Evolutionary conservation across 2,329 filamentous ascomycete genomes (phyloP).

Genomic region (Arthrinium puccinioides): DNA sequence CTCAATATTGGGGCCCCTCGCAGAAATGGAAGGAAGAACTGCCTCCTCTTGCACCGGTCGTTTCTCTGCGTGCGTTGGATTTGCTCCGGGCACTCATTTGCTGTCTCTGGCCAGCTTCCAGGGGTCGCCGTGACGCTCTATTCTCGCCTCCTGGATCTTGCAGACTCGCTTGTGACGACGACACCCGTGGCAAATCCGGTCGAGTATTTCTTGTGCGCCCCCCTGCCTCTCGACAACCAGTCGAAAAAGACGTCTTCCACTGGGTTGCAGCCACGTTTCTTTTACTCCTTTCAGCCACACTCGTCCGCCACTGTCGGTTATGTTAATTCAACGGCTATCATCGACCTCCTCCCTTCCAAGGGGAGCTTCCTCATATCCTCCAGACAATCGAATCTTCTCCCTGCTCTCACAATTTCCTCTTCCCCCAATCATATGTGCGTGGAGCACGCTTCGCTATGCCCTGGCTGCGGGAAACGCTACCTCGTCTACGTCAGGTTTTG

Average conservation of each 20-base stretch:
- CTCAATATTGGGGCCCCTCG: too few relatives aligned
- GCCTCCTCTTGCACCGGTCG: too few relatives aligned
- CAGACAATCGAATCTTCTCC: background rate
- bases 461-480: constrained; percentile 53
- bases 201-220: too few relatives aligned
- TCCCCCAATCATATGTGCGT: constrained; percentile 48
- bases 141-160: too few relatives aligned
- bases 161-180: too few relatives aligned
- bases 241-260: background rate
- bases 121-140: too few relatives aligned
- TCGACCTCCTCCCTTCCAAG: background rate
- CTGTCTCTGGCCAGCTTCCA: too few relatives aligned
- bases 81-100: too few relatives aligned
- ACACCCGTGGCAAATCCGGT: background rate
- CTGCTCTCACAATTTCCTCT: background rate
- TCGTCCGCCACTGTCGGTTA: background rate
- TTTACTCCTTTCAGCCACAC: background rate
- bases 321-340: background rate
- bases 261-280: too few relatives aligned
- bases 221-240: too few relatives aligned
- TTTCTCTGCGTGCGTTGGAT: too few relatives aligned
- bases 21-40: too few relatives aligned
- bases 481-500: constrained; percentile 53
- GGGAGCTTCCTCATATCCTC: background rate
- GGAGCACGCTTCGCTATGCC: constrained; percentile 49